These are phyloP conservation scores for Limnomonas spitsbergensis DNA, from an alignment of 139 green algal genomes.

Conservation along the genomic window DNA sequence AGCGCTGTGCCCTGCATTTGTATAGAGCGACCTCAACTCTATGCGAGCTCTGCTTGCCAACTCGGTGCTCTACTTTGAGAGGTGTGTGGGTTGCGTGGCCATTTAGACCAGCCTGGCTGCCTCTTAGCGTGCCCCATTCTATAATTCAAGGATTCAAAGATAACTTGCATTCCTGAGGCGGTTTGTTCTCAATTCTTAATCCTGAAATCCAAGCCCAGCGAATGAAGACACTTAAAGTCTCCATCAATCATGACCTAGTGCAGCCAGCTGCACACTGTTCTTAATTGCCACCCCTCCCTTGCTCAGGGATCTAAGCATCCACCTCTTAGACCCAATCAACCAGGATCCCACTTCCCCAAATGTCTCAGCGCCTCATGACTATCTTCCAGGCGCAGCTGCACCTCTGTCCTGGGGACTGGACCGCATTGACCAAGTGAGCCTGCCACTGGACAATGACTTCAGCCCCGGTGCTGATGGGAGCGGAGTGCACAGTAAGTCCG, in stretches of 20 bases:
- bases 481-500: constrained; percentile 27
- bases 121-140: too few relatives aligned
- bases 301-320: background rate
- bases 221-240: too few relatives aligned
- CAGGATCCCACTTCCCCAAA: background rate
- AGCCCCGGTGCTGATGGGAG: constrained; percentile 39
- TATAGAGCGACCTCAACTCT: constrained; percentile 31
- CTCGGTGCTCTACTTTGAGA: constrained; percentile 50
- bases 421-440: constrained; percentile 51
- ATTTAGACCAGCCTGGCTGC: constrained; percentile 15
- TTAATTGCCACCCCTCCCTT: background rate
- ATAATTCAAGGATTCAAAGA: too few relatives aligned
- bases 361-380: background rate
- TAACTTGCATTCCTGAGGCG: too few relatives aligned
- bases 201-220: too few relatives aligned
- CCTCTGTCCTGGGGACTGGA: constrained; percentile 48
- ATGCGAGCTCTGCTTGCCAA: constrained; percentile 37
- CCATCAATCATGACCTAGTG: background rate
- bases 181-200: too few relatives aligned
- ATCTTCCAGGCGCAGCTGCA: background rate
- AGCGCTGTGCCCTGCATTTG: background rate
- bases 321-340: background rate
- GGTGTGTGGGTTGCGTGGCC: constrained; percentile 17
- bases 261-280: background rate
- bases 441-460: constrained; percentile 34